phyloP scores from a whole-genome alignment of 495 filamentous ascomycete species.

The Talaromyces proteolyticus region DNA sequence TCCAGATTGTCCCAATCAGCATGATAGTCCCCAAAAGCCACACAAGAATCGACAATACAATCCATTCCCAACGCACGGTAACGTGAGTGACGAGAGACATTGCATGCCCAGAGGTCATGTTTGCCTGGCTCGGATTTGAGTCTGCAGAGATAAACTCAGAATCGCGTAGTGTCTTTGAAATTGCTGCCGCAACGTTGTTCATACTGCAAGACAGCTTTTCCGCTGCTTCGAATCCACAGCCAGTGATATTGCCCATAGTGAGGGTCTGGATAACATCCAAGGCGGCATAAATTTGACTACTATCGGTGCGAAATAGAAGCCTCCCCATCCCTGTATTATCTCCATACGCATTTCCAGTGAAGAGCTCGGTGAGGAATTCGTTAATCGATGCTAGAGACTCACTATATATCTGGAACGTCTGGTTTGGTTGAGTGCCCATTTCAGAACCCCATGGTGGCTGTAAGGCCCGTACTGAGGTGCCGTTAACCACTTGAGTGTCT shows the following conservation, averaged over 20 bases:
- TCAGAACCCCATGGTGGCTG: background rate
- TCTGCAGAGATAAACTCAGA: background rate
- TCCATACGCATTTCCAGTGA: background rate
- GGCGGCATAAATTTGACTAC: background rate
- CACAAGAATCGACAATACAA: constrained; percentile 8
- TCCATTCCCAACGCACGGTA: constrained; percentile 13
- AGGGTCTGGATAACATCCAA: background rate
- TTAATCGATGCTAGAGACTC: background rate
- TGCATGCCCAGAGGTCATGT: background rate
- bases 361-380: background rate
- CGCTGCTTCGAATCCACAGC: background rate
- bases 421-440: background rate
- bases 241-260: background rate
- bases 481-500: background rate
- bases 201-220: constrained; percentile 14
- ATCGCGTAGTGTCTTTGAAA: constrained; percentile 14
- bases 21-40: constrained; percentile 9
- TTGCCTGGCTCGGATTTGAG: background rate
- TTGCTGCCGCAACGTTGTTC: constrained; percentile 11
- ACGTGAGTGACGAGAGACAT: constrained; percentile 3
- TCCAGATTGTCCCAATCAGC: constrained; percentile 10
- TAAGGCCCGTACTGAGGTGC: background rate
- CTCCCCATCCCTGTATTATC: too few relatives aligned
- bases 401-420: background rate
- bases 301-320: background rate